Evolutionary conservation across 352 stramenopile species (phyloP).

Genomic region (Globisporangium iwayamae): DNA sequence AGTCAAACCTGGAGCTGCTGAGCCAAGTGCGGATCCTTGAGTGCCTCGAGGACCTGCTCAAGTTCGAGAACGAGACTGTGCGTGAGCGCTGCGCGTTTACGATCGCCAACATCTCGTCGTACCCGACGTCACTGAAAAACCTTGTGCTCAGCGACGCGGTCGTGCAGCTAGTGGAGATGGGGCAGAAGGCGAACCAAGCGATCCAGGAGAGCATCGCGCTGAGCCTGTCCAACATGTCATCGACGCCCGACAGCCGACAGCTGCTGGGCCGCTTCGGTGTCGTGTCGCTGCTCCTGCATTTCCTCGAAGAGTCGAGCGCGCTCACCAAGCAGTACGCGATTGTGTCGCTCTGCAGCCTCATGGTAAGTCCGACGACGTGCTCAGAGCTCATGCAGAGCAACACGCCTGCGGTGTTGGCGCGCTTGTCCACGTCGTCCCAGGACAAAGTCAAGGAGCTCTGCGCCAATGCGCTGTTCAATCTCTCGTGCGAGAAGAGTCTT

Average conservation of each 20-base stretch:
- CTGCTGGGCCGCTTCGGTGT: slow-evolving; percentile 61
- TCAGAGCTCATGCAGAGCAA: slow-evolving; percentile 70
- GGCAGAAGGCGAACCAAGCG: slow-evolving; percentile 36
- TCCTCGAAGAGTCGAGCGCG: slow-evolving; percentile 48
- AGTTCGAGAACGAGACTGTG: slow-evolving; percentile 61
- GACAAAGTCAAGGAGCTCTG: slow-evolving; percentile 69
- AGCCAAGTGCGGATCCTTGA: slow-evolving; percentile 67
- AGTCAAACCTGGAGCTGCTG: slow-evolving; percentile 63
- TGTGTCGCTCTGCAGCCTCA: slow-evolving; percentile 64
- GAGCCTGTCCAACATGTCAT: slow-evolving; percentile 71
- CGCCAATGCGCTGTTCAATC: slow-evolving; percentile 72
- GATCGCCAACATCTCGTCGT: slow-evolving; percentile 73
- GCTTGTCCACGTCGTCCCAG: slow-evolving; percentile 33
- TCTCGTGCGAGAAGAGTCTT: slow-evolving; percentile 73
- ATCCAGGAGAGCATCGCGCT: slow-evolving; percentile 76
- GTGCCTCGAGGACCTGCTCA: slow-evolving; percentile 71
- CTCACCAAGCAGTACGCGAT: slow-evolving; percentile 69
- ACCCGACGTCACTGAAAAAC: slow-evolving; percentile 58
- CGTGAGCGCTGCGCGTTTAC: slow-evolving; percentile 67
- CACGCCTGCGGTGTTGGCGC: slow-evolving; percentile 49
- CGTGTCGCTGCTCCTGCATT: slow-evolving; percentile 64
- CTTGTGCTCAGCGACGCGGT: slow-evolving; percentile 61
- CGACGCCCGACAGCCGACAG: slow-evolving; percentile 50
- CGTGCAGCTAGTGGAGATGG: slow-evolving; percentile 63
- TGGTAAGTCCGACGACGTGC: slow-evolving; percentile 49